Evolutionary conservation across 306 rosid species (phyloP), one percentile per base, ranked within the genome.

Genomic region (Inga leiocalycina): DNA sequence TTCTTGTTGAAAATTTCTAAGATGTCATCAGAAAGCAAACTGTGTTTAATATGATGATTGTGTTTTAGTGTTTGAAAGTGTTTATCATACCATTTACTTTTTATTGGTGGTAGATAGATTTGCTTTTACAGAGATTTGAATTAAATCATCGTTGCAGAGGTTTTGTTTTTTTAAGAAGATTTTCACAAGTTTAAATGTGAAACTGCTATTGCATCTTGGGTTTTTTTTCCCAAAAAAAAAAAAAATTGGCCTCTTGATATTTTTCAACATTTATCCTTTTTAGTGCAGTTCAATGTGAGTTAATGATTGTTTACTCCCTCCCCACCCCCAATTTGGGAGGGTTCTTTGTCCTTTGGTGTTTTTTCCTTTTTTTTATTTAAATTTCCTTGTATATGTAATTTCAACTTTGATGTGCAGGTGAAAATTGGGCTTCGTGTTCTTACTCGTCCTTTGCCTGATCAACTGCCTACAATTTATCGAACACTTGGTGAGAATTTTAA

Each of bases 381-480:
- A 27, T 27, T 27, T 30, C 8, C 64, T 14, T 51, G 46, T 17
- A 32, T 32, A 19, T 30, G n/a, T 51, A 41, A 14, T 74, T 51
- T 41, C 37, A n/a, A 8, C 17, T 49, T 51, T 52, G 30, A 8
- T 80, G 10, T 82, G 22, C 61, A 94, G 98, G 98, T 95, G 77
- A 88, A 70, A 75, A 92, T 95, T 74, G 98, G 81, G 39, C 97
- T 94, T 61, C 90, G 97, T 83, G 95, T 94, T 86, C 98, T 93
- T 75, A 89, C 92, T 32, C 98, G 93, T 35, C 95, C 94, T 1
- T 57, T 91, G 67, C 90, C 98, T 46, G 79, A 83, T 67, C 91
- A 95, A 72, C 79, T 95, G 74, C 97, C 98, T 12, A 81, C 92
- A 37, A 15, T 93, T 73, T 95, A 93, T 75, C 91, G 98, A 79